Percentiles rank a stretch among this genome's conserved stretches.
phyloP scores from a whole-genome alignment of 176 grass and related monocot genomes.

The Leersia perrieri region DNA sequence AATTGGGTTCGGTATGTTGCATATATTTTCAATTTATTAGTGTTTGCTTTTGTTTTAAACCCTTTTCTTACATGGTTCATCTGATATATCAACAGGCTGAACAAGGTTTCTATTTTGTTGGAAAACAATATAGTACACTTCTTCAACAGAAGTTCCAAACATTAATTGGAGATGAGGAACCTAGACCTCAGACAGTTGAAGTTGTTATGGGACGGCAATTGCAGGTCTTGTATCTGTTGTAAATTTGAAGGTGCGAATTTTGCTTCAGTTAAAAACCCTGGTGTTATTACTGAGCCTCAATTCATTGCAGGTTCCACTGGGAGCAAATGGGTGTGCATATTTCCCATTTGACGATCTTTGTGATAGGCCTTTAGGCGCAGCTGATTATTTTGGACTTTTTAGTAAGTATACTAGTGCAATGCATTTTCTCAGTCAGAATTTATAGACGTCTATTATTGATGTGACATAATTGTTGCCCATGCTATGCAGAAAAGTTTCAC shows the following conservation, averaged over 20 bases:
- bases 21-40: not conserved
- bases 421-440: not conserved
- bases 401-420: conserved; percentile 52
- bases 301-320: conserved; percentile 57
- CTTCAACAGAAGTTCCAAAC: conserved; percentile 71
- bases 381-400: conserved; percentile 93
- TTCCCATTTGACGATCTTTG: conserved; percentile 91
- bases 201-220: conserved; percentile 92
- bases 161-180: conserved; percentile 74
- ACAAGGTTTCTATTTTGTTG: conserved; percentile 88
- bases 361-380: conserved; percentile 88
- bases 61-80: conserved; percentile 8
- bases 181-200: conserved; percentile 68
- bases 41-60: not conserved
- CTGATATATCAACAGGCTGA: conserved; percentile 57
- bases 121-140: conserved; percentile 52
- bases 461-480: not conserved
- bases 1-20: conserved; percentile 80
- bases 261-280: not conserved
- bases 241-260: conserved; percentile 6
- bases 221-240: conserved; percentile 50
- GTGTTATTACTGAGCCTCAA: conserved; percentile 25
- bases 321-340: conserved; percentile 91
- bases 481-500: conserved; percentile 78
- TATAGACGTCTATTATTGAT: not conserved